Percentiles rank a stretch among this genome's conserved stretches.
These are phyloP conservation scores for Rhizopogon vesiculosus DNA, from an alignment of 768 basidiomycete genomes.

Conservation along the genomic window DNA sequence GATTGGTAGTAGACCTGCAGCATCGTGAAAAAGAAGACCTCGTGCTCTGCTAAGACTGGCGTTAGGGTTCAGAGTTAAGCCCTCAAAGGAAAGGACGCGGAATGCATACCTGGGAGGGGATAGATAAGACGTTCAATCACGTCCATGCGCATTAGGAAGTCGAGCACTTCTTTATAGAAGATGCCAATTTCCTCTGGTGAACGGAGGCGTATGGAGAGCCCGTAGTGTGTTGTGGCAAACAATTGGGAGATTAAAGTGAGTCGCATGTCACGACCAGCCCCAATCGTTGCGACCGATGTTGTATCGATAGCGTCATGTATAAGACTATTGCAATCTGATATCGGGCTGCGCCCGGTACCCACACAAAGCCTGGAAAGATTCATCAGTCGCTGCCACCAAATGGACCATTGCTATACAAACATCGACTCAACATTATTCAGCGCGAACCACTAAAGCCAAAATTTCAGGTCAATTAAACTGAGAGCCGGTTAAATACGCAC, in stretches of 20 bases:
- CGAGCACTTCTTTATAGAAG: constrained; percentile 31
- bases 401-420: constrained; percentile 16
- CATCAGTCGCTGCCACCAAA: not conserved
- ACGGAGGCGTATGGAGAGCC: constrained; percentile 25
- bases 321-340: constrained; percentile 28
- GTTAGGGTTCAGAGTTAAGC: constrained; percentile 18
- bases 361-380: constrained; percentile 31
- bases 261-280: constrained; percentile 29
- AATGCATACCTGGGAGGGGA: constrained; percentile 32
- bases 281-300: constrained; percentile 15
- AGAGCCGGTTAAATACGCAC: constrained; percentile 19
- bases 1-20: constrained; percentile 35
- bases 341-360: constrained; percentile 37
- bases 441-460: constrained; percentile 31
- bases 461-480: constrained; percentile 10
- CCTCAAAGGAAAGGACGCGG: not conserved
- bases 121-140: constrained; percentile 31
- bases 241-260: constrained; percentile 33
- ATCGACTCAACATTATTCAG: constrained; percentile 36
- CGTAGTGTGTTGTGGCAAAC: constrained; percentile 26
- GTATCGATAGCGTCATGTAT: constrained; percentile 27
- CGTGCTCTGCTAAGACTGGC: constrained; percentile 37
- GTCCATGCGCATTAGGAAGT: constrained; percentile 29
- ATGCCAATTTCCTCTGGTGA: constrained; percentile 20
- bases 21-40: constrained; percentile 39